Percentiles rank a stretch among this genome's conserved stretches.
phyloP scores from a whole-genome alignment of 306 rosid genomes.

The Castanopsis chinensis region DNA sequence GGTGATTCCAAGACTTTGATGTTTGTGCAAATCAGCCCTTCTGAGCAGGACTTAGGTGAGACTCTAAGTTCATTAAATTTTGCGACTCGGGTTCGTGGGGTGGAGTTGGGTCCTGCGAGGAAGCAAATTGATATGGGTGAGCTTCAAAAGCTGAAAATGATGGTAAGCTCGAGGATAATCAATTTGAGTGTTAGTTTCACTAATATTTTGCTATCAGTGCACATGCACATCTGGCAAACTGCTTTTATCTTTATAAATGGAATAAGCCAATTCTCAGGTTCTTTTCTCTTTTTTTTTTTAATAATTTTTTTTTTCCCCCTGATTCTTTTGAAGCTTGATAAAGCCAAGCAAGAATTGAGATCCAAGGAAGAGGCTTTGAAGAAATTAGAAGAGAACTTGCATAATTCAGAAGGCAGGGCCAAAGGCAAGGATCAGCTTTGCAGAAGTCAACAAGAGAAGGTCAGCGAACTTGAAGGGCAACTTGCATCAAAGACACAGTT shows the following conservation, averaged over 20 bases:
- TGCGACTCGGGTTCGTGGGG: conserved; percentile 83
- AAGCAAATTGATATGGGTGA: conserved; percentile 78
- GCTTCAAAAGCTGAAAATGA: conserved; percentile 62
- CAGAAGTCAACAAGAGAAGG: conserved; percentile 62
- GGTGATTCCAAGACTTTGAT: conserved; percentile 85
- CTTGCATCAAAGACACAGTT: conserved; percentile 53
- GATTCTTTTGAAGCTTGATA: conserved; percentile 59
- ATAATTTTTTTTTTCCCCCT: conserved; percentile 7
- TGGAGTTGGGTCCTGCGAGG: conserved; percentile 82
- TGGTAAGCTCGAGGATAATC: conserved; percentile 45
- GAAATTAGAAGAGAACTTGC: conserved; percentile 74
- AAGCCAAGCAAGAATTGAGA: conserved; percentile 64
- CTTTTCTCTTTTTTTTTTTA: background rate
- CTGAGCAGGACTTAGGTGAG: conserved; percentile 76
- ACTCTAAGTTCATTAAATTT: conserved; percentile 79
- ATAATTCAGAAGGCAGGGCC: conserved; percentile 65
- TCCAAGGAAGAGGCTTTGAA: conserved; percentile 60
- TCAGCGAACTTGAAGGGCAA: conserved; percentile 76
- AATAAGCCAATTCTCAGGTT: background rate
- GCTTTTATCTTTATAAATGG: background rate
- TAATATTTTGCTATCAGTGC: background rate
- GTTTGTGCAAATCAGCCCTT: conserved; percentile 92
- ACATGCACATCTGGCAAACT: background rate
- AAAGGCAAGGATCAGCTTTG: conserved; percentile 62
- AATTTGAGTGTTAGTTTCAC: background rate